phyloP scores from a whole-genome alignment of 1,139 yeast species.

The Candida tetrigidarum region DNA sequence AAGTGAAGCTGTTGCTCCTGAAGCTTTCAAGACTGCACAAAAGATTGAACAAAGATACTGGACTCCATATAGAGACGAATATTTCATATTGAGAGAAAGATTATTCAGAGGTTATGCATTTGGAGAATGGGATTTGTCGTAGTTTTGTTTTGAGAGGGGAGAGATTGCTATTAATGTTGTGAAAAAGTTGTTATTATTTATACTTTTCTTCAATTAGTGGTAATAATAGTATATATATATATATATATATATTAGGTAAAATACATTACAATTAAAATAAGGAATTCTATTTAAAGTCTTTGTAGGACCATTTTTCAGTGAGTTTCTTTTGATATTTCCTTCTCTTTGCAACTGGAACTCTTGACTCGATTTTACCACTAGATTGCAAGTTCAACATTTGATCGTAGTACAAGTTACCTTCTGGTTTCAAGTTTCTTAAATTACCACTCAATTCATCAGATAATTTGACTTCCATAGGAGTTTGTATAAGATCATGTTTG shows the following conservation, averaged over 20 bases:
- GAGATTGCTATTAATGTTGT: no score
- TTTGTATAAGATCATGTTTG: slow-evolving; percentile 62
- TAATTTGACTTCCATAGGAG: slow-evolving; percentile 82
- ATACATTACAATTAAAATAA: not conserved
- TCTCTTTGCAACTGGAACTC: slow-evolving; percentile 71
- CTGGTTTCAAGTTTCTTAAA: slow-evolving; percentile 83
- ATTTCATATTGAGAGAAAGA: slow-evolving; percentile 52
- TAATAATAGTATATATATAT: not conserved
- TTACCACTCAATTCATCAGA: slow-evolving; percentile 89
- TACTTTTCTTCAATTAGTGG: no score
- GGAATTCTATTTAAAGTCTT: slow-evolving; percentile 66
- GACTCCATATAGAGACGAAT: slow-evolving; percentile 54
- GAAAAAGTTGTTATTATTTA: not conserved
- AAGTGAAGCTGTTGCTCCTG: slow-evolving; percentile 74
- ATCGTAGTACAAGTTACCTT: slow-evolving; percentile 86
- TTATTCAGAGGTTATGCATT: slow-evolving; percentile 53
- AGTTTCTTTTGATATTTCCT: slow-evolving; percentile 72
- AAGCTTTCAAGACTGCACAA: slow-evolving; percentile 54
- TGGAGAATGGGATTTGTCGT: slow-evolving; percentile 53
- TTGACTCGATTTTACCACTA: slow-evolving; percentile 83
- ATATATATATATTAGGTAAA: slow-evolving; percentile 1
- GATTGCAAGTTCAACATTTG: slow-evolving; percentile 82
- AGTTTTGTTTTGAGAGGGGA: no score
- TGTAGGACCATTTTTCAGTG: slow-evolving; percentile 92
- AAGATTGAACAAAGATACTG: slow-evolving; percentile 44